Base-by-base conservation (phyloP, 2,329 filamentous ascomycete genomes). In the Aschersonia sp. region DNA sequence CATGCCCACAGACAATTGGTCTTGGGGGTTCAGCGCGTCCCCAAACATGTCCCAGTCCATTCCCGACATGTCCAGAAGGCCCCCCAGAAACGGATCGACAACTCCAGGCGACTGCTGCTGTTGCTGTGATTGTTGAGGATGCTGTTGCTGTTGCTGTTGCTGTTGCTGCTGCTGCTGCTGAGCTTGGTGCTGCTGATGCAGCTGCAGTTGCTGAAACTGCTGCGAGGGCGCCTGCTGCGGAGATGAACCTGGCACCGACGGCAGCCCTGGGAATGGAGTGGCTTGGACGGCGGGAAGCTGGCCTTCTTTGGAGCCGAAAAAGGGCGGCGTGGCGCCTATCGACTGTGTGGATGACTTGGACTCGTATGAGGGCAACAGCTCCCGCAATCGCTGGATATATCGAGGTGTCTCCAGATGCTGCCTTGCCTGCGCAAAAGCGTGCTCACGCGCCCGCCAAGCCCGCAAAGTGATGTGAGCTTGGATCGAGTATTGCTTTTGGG, bases 371-470 rank as follows among this genome's bases (percentile, higher is more conserved):
- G 71, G 68, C 30, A 76, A 57, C 22, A 64, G 54, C 1, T 64
- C 58, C 42, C 66, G 68, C 9, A 79, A 61, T 40, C 63, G 69
- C 14, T 59, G 54, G 39, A 79, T 66, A 44, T 67, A 78, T 4
- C 53, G 53, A 0, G 75, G 75, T 12, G 61, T 63, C 12, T 69
- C 60, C 11, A 71, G 61, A 1, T 55, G 46, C 14, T 59, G 55
- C 1, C 71, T 70, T 4, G 57, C 54, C 42, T 65, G 58, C 2
- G 54, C 52, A 11, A 73, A 58, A 0, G 65, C 59, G 33, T 63
- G 61, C 53, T 75, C 71, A 9, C 75, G 68, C n/a, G 59, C 62
- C 50, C 62, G 67, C 76, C 76, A 79, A 0, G 71, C 75, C 52
- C 69, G 70, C 49, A 78, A 61, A 4, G 71, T 63, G 42, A 71